Conservation (phyloP, 2,329 filamentous ascomycete species). For the Chaetothyriales sp. region DNA sequence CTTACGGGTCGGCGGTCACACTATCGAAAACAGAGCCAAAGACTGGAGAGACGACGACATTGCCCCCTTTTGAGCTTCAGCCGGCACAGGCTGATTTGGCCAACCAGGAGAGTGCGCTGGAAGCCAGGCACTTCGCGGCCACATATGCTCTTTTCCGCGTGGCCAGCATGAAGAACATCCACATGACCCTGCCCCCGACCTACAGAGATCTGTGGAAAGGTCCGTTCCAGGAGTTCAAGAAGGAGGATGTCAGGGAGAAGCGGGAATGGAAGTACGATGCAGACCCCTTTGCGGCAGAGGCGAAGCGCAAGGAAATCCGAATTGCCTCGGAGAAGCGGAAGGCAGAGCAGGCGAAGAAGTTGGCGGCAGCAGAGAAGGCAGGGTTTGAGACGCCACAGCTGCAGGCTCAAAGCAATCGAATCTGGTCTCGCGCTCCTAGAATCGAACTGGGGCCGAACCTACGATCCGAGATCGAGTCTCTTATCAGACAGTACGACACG, state of each 20-base stretch:
- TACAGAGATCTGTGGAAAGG: slow-evolving; percentile 84
- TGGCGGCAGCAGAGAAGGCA: slow-evolving; percentile 40
- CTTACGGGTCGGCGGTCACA: slow-evolving; percentile 63
- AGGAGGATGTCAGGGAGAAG: slow-evolving; percentile 60
- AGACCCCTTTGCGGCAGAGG: slow-evolving; percentile 70
- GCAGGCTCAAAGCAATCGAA: slow-evolving; percentile 41
- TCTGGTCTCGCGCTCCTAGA: slow-evolving; percentile 70
- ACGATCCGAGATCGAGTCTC: slow-evolving; percentile 59
- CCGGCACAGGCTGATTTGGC: slow-evolving; percentile 61
- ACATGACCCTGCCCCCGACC: slow-evolving; percentile 82
- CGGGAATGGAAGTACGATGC: slow-evolving; percentile 85
- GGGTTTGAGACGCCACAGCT: not conserved
- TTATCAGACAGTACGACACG: slow-evolving; percentile 61
- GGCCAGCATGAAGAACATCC: slow-evolving; percentile 88
- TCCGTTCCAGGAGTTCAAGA: slow-evolving; percentile 69
- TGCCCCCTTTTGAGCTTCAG: slow-evolving; percentile 73
- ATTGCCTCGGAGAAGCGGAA: slow-evolving; percentile 64
- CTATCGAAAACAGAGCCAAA: slow-evolving; percentile 61
- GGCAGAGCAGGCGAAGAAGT: slow-evolving; percentile 47
- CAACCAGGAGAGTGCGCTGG: slow-evolving; percentile 61
- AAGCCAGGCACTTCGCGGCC: slow-evolving; percentile 85
- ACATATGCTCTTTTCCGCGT: slow-evolving; percentile 84
- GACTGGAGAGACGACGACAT: slow-evolving; percentile 57
- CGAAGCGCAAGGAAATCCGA: slow-evolving; percentile 64
- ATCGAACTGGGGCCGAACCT: slow-evolving; percentile 83